Evolutionary conservation across 2,329 filamentous ascomycete species (phyloP).

Genomic region (Stachybotrys chlorohalonatus): DNA sequence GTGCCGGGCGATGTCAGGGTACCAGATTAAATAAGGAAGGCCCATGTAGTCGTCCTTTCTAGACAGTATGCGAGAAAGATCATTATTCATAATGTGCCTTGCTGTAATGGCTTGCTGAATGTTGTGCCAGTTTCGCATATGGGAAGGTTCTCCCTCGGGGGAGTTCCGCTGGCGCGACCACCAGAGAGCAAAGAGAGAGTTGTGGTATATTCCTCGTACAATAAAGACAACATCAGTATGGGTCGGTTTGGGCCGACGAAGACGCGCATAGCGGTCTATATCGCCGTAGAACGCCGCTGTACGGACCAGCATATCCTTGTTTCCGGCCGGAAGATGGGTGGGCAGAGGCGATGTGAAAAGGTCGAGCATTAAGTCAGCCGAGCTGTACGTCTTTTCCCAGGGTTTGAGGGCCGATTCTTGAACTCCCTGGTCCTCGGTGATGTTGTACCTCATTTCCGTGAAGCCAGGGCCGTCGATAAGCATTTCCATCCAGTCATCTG

Average conservation of each 20-base stretch:
- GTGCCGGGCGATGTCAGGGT: constrained; percentile 22
- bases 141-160: too few species aligned
- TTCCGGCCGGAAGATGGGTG: constrained; percentile 20
- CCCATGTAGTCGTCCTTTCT: constrained; percentile 2
- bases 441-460: constrained; percentile 8
- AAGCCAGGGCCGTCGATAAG: constrained; percentile 1
- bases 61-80: constrained; percentile 1
- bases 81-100: too few species aligned
- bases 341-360: constrained; percentile 22
- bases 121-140: too few species aligned
- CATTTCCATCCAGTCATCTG: constrained; percentile 1
- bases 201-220: too few species aligned
- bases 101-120: too few species aligned
- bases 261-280: too few species aligned
- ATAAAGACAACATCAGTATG: too few species aligned
- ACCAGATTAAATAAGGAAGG: constrained; percentile 28
- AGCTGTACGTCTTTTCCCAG: neutral
- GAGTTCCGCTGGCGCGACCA: too few species aligned
- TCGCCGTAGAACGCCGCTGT: too few species aligned
- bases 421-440: constrained; percentile 19
- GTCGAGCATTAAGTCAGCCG: constrained; percentile 2
- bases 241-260: too few species aligned
- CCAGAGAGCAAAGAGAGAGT: too few species aligned
- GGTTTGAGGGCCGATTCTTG: neutral
- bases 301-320: constrained; percentile 18